Conservation (phyloP, 1,139 yeast genomes). For the Blastobotrys niveus region DNA sequence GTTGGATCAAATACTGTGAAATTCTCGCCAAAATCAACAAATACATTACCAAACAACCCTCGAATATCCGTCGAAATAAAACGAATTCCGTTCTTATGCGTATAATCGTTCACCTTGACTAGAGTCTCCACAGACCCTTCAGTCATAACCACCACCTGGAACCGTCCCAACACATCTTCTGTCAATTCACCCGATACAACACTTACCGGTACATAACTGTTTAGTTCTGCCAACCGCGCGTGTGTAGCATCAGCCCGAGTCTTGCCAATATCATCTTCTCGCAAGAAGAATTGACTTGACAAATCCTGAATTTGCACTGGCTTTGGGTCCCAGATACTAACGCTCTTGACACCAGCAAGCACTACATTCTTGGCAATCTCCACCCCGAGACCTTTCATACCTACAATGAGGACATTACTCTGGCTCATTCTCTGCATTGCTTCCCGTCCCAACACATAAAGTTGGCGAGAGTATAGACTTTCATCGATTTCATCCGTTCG, state of each 20-base stretch:
- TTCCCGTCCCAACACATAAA: constrained; percentile 88
- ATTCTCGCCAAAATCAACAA: constrained; percentile 81
- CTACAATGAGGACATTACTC: constrained; percentile 82
- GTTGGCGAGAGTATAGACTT: constrained; percentile 89
- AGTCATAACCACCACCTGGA: constrained; percentile 79
- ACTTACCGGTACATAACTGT: constrained; percentile 84
- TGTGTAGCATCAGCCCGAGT: constrained; percentile 71
- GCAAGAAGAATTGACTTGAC: constrained; percentile 82
- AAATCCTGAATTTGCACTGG: constrained; percentile 64
- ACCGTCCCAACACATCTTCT: constrained; percentile 45
- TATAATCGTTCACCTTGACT: constrained; percentile 63
- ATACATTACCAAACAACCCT: constrained; percentile 84
- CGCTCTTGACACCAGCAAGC: constrained; percentile 91
- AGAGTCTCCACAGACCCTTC: constrained; percentile 71
- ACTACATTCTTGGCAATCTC: constrained; percentile 97
- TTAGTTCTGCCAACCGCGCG: constrained; percentile 68
- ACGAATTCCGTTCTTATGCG: constrained; percentile 69
- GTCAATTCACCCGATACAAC: constrained; percentile 48
- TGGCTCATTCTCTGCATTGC: constrained; percentile 97
- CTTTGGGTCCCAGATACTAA: constrained; percentile 80
- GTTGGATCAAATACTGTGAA: constrained; percentile 78
- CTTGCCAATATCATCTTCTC: constrained; percentile 63
- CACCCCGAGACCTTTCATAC: constrained; percentile 84
- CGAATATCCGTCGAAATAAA: constrained; percentile 76
- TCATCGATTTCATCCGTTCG: constrained; percentile 67